Percentiles rank a stretch among this genome's conserved stretches.
Evolutionary conservation across 257 asterid species (phyloP).

Genomic region (Coffea eugenioides): DNA sequence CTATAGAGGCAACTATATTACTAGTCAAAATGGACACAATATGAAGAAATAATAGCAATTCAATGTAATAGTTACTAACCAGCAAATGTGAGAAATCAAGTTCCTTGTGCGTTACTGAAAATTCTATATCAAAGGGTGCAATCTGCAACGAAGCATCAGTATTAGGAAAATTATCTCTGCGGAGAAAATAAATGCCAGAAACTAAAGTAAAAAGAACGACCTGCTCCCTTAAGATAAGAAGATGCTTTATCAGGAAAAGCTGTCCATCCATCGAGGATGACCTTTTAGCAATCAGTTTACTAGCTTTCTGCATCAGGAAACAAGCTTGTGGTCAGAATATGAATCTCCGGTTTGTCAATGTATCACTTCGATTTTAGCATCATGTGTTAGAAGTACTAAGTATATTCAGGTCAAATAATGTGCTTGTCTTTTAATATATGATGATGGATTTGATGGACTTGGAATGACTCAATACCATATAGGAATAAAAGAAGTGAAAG

Average conservation of each 20-base stretch:
- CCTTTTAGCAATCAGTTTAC: slow-evolving; percentile 68
- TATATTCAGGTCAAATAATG: not conserved
- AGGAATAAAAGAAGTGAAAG: not conserved
- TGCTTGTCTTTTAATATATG: not conserved
- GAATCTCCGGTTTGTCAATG: not conserved
- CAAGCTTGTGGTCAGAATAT: slow-evolving; percentile 4
- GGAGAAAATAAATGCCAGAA: slow-evolving; percentile 5
- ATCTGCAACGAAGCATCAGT: slow-evolving; percentile 53
- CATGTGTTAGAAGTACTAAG: not conserved
- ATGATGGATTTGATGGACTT: not conserved
- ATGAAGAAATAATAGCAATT: not conserved
- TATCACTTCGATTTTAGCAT: not conserved
- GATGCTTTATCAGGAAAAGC: slow-evolving; percentile 86
- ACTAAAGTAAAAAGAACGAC: slow-evolving; percentile 37
- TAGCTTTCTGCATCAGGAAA: slow-evolving; percentile 76
- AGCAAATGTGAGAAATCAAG: slow-evolving; percentile 98
- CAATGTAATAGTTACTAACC: slow-evolving; percentile 47
- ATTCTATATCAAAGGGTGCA: slow-evolving; percentile 97
- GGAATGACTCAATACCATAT: not conserved
- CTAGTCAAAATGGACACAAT: slow-evolving; percentile 2
- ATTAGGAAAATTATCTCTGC: slow-evolving; percentile 24
- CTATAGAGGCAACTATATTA: not conserved
- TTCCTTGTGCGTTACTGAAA: slow-evolving; percentile 97
- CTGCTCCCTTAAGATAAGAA: slow-evolving; percentile 97
- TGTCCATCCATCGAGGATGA: slow-evolving; percentile 91